phyloP scores from a whole-genome alignment of 805 yeast species.

The Tetrapisispora namnaoensis region DNA sequence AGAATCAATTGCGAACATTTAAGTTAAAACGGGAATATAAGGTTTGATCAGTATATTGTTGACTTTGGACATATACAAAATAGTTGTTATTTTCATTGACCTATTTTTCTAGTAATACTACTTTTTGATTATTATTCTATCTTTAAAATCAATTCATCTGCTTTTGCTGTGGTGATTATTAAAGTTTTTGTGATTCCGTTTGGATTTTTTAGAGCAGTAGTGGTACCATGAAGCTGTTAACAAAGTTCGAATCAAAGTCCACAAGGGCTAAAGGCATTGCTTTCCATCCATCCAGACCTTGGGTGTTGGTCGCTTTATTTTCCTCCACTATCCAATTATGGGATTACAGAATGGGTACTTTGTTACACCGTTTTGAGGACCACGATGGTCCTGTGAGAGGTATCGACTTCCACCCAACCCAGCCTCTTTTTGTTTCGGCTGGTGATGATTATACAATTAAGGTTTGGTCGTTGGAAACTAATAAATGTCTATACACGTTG shows the following conservation, averaged over 20 bases:
- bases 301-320: constrained; percentile 91
- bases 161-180: neutral
- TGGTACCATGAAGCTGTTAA: constrained; percentile 65
- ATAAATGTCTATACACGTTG: constrained; percentile 85
- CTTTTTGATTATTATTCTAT: too few species aligned
- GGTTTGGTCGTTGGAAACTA: constrained; percentile 90
- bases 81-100: too few species aligned
- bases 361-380: constrained; percentile 92
- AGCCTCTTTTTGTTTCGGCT: constrained; percentile 92
- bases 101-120: too few species aligned
- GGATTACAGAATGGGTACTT: constrained; percentile 99
- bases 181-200: too few species aligned
- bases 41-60: neutral
- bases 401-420: constrained; percentile 94
- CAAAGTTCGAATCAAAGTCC: constrained; percentile 92
- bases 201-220: constrained; percentile 27
- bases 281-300: constrained; percentile 86
- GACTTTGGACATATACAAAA: too few species aligned
- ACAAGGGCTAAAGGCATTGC: constrained; percentile 97
- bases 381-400: constrained; percentile 98
- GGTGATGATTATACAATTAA: constrained; percentile 94
- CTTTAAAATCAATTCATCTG: too few species aligned
- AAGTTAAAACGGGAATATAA: neutral
- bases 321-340: constrained; percentile 98
- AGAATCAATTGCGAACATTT: neutral